Evolutionary conservation across 805 yeast genomes (phyloP), one percentile per base, ranked within the genome.

Genomic region (Saccharomyces paradoxus): DNA sequence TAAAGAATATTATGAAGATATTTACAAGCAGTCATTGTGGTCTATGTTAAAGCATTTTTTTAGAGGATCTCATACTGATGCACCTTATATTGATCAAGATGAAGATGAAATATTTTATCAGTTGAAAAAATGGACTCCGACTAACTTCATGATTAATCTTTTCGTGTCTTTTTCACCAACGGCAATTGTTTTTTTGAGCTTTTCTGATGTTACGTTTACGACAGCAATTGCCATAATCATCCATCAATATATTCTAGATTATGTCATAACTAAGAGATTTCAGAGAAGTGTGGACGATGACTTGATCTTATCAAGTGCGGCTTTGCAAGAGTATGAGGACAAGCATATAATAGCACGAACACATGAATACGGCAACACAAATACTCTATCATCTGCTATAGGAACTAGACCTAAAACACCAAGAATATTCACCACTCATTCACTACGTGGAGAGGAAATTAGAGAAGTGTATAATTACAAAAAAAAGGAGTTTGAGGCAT

Each of bases 61-160:
- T 24, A 46, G 68, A 59, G 13, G 51, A 53, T 37, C 44, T 8
- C 24, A 24, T 17, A 24, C 17, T 37, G 24, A 37, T 17, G 12
- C 13, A 17, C 44, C 44, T 17, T 13, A 14, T 29, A 13, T 13
- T 31, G 47, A 47, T 30, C 47, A 46, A 8, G 46, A 47, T 32
- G 50, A 46, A 1, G 58, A 56, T 24, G 62, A 72, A 30, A 71
- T 72, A 29, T 71, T 71, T 22, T 85, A 86, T 81, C 78, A 80
- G 55, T 65, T 87, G 46, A 71, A 70, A 21, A 78, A 85, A 50
- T 87, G 95, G 95, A 73, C 75, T 47, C 92, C 92, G 0, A 77
- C 85, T 0, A 74, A 74, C 58, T 83, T 84, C 64, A 76, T 76
- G 31, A 71, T 85, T 5, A 69, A 73, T 50, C 60, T 86, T 2